Percentiles rank a stretch among this genome's conserved stretches.
Conservation (phyloP, 768 basidiomycete genomes). For the Tylopilus subfusipes region DNA sequence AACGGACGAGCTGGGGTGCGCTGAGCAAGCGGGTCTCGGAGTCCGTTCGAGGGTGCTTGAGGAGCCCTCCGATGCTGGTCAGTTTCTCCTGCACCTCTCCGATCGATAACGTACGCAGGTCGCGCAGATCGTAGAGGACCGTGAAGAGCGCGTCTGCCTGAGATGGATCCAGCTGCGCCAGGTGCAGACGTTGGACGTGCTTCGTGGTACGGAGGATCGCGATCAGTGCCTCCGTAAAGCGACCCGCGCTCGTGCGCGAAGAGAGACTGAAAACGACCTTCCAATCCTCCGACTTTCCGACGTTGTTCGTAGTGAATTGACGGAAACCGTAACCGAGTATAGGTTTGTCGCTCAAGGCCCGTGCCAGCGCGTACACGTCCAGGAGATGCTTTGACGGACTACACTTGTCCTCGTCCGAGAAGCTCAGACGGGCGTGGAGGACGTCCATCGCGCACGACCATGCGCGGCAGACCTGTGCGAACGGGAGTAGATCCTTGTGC, state of each 20-base stretch:
- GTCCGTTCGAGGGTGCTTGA: background rate
- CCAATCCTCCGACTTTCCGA: slow-evolving; percentile 1
- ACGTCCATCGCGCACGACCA: slow-evolving; percentile 25
- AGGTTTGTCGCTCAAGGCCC: slow-evolving; percentile 13
- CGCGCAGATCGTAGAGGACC: slow-evolving; percentile 8
- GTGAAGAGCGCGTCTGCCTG: slow-evolving; percentile 12
- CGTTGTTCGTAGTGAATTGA: slow-evolving; percentile 19
- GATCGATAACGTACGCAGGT: slow-evolving; percentile 12
- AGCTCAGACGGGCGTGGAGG: slow-evolving; percentile 11
- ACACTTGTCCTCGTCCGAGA: slow-evolving; percentile 13
- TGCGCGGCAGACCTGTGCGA: slow-evolving; percentile 24
- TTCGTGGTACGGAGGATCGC: slow-evolving; percentile 18
- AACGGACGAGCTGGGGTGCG: slow-evolving; percentile 18
- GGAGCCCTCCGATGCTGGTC: background rate
- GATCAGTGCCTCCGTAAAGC: slow-evolving; percentile 18
- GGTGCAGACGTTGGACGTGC: slow-evolving; percentile 13
- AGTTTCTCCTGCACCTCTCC: background rate
- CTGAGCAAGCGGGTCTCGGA: slow-evolving; percentile 4
- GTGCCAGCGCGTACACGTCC: slow-evolving; percentile 18
- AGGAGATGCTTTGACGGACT: background rate
- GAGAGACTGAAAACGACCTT: background rate
- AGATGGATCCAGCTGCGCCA: slow-evolving; percentile 9
- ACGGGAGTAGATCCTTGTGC: slow-evolving; percentile 21
- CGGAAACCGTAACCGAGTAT: slow-evolving; percentile 8
- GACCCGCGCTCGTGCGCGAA: background rate